A percentile compares a stretch with the other conserved stretches of the same genome.
Evolutionary conservation across 177 flowering plant genomes (phyloP).

Genomic region (Vitis hybrid): DNA sequence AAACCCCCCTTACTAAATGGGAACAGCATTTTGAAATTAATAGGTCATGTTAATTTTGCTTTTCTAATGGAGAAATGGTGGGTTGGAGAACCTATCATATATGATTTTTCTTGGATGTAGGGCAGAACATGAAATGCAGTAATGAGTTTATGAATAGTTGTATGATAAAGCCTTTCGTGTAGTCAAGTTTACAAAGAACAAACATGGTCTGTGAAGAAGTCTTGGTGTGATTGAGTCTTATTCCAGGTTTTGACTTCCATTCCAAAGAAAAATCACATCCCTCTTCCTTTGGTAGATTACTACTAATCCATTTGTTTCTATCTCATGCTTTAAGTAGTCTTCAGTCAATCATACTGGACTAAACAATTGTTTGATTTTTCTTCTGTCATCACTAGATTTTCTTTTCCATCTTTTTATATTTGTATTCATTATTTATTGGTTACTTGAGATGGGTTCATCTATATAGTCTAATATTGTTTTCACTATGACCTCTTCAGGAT

Average conservation of each 20-base stretch:
- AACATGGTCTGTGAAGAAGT: background rate
- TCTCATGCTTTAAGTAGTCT: background rate
- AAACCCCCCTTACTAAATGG: no score
- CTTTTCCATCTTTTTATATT: background rate
- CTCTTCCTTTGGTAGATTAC: background rate
- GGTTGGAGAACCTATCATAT: no score
- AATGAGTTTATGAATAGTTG: background rate
- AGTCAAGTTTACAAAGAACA: background rate
- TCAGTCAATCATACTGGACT: background rate
- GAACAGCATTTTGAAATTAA: no score
- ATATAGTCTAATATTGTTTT: background rate
- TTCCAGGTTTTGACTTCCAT: background rate
- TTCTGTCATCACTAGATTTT: background rate
- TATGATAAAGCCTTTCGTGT: background rate
- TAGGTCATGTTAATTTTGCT: no score
- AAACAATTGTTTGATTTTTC: background rate
- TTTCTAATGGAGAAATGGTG: no score
- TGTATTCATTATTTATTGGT: background rate
- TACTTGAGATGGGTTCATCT: background rate
- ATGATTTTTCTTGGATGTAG: no score
- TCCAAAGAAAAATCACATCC: background rate
- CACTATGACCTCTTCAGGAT: slow-evolving; percentile 33
- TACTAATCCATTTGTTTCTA: background rate
- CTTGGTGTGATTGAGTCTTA: background rate
- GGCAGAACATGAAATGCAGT: no score